These are phyloP conservation scores for Carex parvula DNA, from an alignment of 176 grass and related monocot species.

Conservation along the genomic window DNA sequence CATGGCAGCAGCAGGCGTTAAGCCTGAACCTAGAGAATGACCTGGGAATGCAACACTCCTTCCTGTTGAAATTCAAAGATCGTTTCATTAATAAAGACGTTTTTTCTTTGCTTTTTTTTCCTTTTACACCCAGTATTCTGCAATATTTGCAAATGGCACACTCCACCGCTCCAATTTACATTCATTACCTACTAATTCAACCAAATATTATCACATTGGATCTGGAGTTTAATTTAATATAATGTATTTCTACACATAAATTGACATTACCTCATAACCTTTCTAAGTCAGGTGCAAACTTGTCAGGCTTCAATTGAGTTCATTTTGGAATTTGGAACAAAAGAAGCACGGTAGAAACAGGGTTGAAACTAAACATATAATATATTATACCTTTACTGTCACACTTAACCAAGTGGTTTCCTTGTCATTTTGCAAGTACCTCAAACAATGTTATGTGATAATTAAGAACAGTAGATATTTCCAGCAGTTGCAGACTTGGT, in stretches of 20 bases:
- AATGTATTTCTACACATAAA: neutral
- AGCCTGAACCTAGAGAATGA: constrained; percentile 91
- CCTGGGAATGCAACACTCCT: constrained; percentile 94
- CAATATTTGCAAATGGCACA: neutral
- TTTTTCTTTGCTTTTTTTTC: neutral
- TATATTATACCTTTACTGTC: neutral
- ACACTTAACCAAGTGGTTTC: neutral
- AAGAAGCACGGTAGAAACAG: neutral
- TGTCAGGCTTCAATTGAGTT: neutral
- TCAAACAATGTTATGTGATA: neutral
- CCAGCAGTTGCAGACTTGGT: neutral
- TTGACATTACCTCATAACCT: neutral
- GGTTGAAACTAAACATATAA: neutral
- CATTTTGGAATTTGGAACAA: neutral
- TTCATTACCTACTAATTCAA: neutral
- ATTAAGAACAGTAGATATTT: neutral
- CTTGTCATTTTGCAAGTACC: neutral
- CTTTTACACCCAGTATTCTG: neutral
- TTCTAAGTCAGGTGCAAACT: neutral
- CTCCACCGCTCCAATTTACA: neutral
- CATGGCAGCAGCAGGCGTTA: constrained; percentile 79
- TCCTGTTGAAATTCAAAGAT: constrained; percentile 49
- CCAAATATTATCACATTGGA: neutral
- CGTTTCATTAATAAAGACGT: neutral
- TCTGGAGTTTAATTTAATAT: neutral